phyloP scores from a whole-genome alignment of 176 grass and related monocot genomes.

The Chloris gayana region DNA sequence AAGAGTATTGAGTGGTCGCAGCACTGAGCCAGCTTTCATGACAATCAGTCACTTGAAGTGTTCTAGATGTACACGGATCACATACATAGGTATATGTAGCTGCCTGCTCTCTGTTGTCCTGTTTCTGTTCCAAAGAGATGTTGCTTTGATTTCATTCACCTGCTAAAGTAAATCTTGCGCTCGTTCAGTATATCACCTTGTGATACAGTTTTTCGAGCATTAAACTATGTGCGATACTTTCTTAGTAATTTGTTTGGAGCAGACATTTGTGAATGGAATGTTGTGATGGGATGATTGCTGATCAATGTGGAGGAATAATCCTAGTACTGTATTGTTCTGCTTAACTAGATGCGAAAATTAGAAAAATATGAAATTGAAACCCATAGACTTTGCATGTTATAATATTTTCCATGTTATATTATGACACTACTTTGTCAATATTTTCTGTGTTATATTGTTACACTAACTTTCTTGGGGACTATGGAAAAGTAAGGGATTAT shows the following conservation, averaged over 20 bases:
- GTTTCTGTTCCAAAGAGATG: constrained; percentile 20
- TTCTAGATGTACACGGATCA: constrained; percentile 10
- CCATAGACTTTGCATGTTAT: background rate
- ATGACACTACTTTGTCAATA: background rate
- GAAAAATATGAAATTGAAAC: background rate
- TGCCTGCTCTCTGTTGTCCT: constrained; percentile 21
- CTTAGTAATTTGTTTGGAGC: background rate
- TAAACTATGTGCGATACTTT: background rate
- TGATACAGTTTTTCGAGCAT: constrained; percentile 21
- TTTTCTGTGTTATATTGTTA: background rate
- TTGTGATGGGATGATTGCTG: background rate
- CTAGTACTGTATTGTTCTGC: background rate
- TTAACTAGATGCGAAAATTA: background rate
- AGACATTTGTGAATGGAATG: background rate
- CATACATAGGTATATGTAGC: constrained; percentile 48
- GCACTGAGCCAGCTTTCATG: constrained; percentile 48
- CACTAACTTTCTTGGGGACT: background rate
- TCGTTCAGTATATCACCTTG: background rate
- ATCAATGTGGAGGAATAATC: background rate
- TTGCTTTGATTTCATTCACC: background rate
- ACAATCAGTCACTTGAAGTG: background rate
- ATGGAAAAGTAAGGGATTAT: background rate
- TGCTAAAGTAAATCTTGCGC: background rate
- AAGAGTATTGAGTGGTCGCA: constrained; percentile 95
- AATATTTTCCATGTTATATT: constrained; percentile 8